phyloP scores from a whole-genome alignment of 2,329 filamentous ascomycete species.

The Cladosporium phlei region DNA sequence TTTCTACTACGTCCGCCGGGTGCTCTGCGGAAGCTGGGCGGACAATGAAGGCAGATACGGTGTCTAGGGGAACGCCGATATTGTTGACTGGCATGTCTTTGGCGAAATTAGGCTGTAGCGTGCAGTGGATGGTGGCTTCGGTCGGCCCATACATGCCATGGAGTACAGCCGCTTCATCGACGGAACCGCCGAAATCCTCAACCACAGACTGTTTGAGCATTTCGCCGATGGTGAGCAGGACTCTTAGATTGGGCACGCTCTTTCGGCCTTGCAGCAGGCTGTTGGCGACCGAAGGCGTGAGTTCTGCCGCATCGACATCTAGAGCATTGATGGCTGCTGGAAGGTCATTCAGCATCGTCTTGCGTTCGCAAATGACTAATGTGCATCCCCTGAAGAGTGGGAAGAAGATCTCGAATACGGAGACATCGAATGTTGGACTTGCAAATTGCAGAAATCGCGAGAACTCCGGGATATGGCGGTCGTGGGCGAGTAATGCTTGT shows the following conservation, averaged over 20 bases:
- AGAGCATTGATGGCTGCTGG: conserved; percentile 60
- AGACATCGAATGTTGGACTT: conserved; percentile 89
- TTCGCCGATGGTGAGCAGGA: conserved; percentile 84
- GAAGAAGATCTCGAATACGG: conserved; percentile 93
- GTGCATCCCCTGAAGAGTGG: conserved; percentile 70
- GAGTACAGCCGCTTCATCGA: conserved; percentile 57
- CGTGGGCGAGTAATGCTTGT: conserved; percentile 77
- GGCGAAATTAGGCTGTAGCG: conserved; percentile 61
- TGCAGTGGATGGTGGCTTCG: conserved; percentile 88
- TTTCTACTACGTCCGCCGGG: conserved; percentile 29
- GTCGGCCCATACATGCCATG: conserved; percentile 96
- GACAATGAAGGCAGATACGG: conserved; percentile 72
- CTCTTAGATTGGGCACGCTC: conserved; percentile 61
- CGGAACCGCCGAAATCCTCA: conserved; percentile 67
- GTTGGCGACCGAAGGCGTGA: conserved; percentile 82
- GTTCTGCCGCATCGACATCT: conserved; percentile 74
- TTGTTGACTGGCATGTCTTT: conserved; percentile 56
- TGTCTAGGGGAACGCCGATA: conserved; percentile 74
- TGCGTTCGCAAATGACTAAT: conserved; percentile 65
- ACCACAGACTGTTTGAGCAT: conserved; percentile 80
- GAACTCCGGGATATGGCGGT: conserved; percentile 71
- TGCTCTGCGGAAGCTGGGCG: conserved; percentile 35
- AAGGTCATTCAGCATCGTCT: conserved; percentile 69
- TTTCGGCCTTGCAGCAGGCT: conserved; percentile 66
- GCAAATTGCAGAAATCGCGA: conserved; percentile 84